phyloP scores from a whole-genome alignment of 352 stramenopile species.

The Globisporangium parvum region DNA sequence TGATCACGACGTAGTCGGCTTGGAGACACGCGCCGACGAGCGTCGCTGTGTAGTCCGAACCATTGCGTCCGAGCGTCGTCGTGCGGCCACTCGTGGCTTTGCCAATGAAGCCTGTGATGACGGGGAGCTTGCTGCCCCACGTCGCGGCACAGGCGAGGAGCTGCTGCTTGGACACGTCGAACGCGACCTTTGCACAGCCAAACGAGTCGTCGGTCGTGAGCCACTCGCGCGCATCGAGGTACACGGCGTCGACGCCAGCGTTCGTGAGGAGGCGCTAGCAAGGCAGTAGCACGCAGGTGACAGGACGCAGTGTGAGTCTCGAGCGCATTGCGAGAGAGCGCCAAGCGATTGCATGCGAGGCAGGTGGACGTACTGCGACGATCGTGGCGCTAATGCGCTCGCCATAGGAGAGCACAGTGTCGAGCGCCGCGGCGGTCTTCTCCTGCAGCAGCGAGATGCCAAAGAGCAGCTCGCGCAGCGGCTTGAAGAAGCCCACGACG shows the following conservation, averaged over 20 bases:
- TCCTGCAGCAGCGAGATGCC: conserved; percentile 75
- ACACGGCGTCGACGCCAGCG: conserved; percentile 60
- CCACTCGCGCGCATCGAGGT: conserved; percentile 66
- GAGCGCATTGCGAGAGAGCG: neutral
- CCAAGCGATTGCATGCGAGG: neutral
- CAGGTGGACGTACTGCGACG: conserved; percentile 30
- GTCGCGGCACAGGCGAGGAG: conserved; percentile 30
- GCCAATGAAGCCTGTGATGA: conserved; percentile 81
- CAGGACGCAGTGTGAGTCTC: neutral
- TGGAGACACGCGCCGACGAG: conserved; percentile 62
- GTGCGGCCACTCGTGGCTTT: conserved; percentile 51
- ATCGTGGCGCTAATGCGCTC: conserved; percentile 73
- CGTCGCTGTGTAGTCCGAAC: conserved; percentile 81
- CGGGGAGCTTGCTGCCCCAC: conserved; percentile 46
- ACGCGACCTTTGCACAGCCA: conserved; percentile 72
- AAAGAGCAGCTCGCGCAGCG: conserved; percentile 68
- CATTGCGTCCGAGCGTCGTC: conserved; percentile 77
- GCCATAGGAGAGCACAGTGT: conserved; percentile 76
- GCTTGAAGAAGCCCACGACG: conserved; percentile 60
- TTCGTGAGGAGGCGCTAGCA: conserved; percentile 38
- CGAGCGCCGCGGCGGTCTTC: conserved; percentile 55
- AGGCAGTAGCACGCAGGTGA: neutral
- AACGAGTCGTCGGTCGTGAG: conserved; percentile 65
- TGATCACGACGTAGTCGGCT: conserved; percentile 81
- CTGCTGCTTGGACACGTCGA: conserved; percentile 70